Conservation (phyloP, 139 green algal species). For the Auxenochlorella protothecoides region DNA sequence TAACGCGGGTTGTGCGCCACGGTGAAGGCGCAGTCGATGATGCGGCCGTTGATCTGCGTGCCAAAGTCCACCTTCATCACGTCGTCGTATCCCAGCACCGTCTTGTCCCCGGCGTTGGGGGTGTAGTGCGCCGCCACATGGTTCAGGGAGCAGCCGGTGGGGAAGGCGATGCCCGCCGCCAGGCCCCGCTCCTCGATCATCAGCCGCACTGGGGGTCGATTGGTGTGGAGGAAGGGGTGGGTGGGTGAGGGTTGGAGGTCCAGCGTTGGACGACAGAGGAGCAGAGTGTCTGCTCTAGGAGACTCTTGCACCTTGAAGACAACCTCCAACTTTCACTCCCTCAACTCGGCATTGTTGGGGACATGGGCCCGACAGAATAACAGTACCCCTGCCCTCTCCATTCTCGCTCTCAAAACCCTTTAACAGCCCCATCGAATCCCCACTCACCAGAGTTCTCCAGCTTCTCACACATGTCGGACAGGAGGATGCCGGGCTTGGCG, state of each 20-base stretch:
- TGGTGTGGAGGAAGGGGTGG: too few species aligned
- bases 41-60: conserved; percentile 81
- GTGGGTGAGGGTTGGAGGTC: too few species aligned
- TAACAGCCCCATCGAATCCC: background rate
- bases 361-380: too few species aligned
- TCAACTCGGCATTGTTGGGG: too few species aligned
- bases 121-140: conserved; percentile 97
- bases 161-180: conserved; percentile 83
- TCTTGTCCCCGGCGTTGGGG: conserved; percentile 95
- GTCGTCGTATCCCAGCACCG: conserved; percentile 93
- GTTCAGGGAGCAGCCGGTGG: conserved; percentile 91
- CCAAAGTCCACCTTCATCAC: conserved; percentile 99
- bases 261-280: too few species aligned
- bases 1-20: conserved; percentile 90
- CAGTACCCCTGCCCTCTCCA: too few species aligned
- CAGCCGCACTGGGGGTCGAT: conserved; percentile 38
- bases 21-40: conserved; percentile 96
- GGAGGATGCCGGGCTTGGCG: conserved; percentile 82
- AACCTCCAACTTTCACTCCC: too few species aligned
- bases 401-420: background rate
- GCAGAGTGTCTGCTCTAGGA: too few species aligned
- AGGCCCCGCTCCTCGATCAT: conserved; percentile 88
- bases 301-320: too few species aligned
- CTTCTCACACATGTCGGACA: conserved; percentile 88
- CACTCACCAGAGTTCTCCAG: conserved; percentile 64